Percentiles rank a stretch among this genome's conserved stretches.
These are phyloP conservation scores for Corynascus novoguineensis DNA, from an alignment of 495 filamentous ascomycete species.

Conservation along the genomic window DNA sequence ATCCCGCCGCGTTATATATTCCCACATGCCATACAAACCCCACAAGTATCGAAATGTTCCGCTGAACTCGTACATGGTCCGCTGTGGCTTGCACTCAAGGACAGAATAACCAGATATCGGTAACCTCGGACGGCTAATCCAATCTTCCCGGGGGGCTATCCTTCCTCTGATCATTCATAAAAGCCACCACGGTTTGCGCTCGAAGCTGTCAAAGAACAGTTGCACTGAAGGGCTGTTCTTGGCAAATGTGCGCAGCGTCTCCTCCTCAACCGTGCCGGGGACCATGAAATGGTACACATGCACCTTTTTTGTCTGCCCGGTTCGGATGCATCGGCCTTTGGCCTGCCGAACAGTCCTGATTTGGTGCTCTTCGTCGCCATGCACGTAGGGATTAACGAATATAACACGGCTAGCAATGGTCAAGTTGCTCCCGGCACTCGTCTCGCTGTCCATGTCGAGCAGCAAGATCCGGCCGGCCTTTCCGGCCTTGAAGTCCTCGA, in stretches of 20 bases:
- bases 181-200: conserved; percentile 9
- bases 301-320: conserved; percentile 61
- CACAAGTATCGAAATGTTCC: no score
- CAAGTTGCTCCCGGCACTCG: conserved; percentile 67
- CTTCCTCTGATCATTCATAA: conserved; percentile 2
- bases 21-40: neutral
- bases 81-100: no score
- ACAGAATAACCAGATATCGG: neutral
- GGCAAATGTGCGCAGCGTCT: conserved; percentile 47
- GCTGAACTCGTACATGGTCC: no score
- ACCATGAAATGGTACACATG: conserved; percentile 65
- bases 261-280: conserved; percentile 62
- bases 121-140: neutral
- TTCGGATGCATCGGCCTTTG: conserved; percentile 61
- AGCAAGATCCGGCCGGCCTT: conserved; percentile 49
- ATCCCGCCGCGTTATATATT: no score
- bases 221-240: neutral
- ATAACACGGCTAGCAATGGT: conserved; percentile 72
- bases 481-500: conserved; percentile 27
- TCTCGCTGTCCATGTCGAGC: conserved; percentile 58
- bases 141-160: neutral
- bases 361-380: conserved; percentile 51
- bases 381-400: conserved; percentile 59
- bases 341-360: conserved; percentile 62
- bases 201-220: conserved; percentile 5